Base-by-base conservation (phyloP, 164 flowering plant genomes). In the Warburgia ugandensis region DNA sequence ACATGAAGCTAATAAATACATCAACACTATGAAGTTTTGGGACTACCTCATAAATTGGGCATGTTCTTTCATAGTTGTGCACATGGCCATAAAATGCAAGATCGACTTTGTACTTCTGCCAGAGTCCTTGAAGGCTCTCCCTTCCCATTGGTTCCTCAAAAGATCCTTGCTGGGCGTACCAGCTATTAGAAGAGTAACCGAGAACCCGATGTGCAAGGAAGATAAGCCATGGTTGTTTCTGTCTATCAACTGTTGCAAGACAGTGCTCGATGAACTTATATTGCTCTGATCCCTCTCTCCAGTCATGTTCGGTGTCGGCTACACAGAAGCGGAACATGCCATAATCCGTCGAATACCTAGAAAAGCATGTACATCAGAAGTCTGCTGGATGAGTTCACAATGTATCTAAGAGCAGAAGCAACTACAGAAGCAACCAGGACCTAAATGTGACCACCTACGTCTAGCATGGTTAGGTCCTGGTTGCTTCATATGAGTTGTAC, bases 101-200 rank as follows among this genome's bases (percentile, higher is more conserved):
- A 58, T 91, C 97, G 9, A 91, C 96, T 51, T 83, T 84, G 69
- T 91, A 80, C 60, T 83, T 87, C 73, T 87, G 97, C 97, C 96
- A 91, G 17, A 91, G 89, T 41, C 65, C 77, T 59, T 91, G 95
- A 62, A 91, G 87, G 69, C 77, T 69, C 36, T 84, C 92, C 48
- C 87, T 75, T 1, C 97, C 97, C 96, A 91, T 87, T 43, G 97
- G 96, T 56, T 91, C 96, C 31, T 38, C 87, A 73, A 80, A 87
- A 20, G 97, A 78, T 45, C 97, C 97, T 48, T 84, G 70, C n/a
- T 44, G 45, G 0, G 77, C 88, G 56, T 84, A 84, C 41, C 13
- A 74, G 21, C 5, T 23, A 36, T 19, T 47, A n/a, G 97, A 91
- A 52, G 92, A 83, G 61, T 91, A 91, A 21, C 97, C 96, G 3